These are phyloP conservation scores for Debaryomyces nepalensis DNA, from an alignment of 1,139 yeast genomes.

Conservation along the genomic window DNA sequence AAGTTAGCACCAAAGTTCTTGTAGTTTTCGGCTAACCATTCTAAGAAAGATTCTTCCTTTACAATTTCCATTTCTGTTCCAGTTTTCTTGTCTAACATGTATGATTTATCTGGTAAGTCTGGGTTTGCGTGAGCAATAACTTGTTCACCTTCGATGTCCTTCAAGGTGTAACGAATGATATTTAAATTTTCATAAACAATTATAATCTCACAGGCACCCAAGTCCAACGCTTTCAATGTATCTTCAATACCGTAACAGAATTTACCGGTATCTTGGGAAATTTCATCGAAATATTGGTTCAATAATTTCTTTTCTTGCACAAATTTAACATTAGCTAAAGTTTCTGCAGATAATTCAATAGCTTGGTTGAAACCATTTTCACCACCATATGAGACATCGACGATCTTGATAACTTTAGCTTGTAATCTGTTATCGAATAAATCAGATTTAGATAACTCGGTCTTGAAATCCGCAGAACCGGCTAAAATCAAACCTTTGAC, in stretches of 20 bases:
- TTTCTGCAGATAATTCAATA: constrained; percentile 94
- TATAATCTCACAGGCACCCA: constrained; percentile 92
- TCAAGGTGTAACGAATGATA: constrained; percentile 79
- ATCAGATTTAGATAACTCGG: constrained; percentile 89
- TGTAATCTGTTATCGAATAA: constrained; percentile 88
- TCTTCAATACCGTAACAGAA: constrained; percentile 98
- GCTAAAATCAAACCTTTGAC: constrained; percentile 94
- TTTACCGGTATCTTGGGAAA: constrained; percentile 94
- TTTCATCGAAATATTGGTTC: constrained; percentile 91
- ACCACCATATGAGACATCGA: constrained; percentile 97
- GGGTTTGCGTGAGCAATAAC: constrained; percentile 77
- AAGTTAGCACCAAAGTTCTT: constrained; percentile 91
- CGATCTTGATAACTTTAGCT: constrained; percentile 86
- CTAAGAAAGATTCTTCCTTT: constrained; percentile 82
- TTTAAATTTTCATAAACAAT: constrained; percentile 93
- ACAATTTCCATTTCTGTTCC: constrained; percentile 89
- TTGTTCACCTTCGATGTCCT: constrained; percentile 80
- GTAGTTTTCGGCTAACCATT: constrained; percentile 98
- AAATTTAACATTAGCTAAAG: constrained; percentile 93
- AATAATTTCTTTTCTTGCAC: constrained; percentile 97
- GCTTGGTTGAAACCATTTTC: constrained; percentile 99
- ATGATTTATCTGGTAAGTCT: constrained; percentile 72
- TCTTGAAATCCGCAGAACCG: constrained; percentile 98
- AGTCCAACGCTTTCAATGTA: constrained; percentile 91
- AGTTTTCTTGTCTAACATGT: constrained; percentile 78